Evolutionary conservation across 768 basidiomycete species (phyloP), one percentile per base, ranked within the genome.

Genomic region (Calvatia gigantea): DNA sequence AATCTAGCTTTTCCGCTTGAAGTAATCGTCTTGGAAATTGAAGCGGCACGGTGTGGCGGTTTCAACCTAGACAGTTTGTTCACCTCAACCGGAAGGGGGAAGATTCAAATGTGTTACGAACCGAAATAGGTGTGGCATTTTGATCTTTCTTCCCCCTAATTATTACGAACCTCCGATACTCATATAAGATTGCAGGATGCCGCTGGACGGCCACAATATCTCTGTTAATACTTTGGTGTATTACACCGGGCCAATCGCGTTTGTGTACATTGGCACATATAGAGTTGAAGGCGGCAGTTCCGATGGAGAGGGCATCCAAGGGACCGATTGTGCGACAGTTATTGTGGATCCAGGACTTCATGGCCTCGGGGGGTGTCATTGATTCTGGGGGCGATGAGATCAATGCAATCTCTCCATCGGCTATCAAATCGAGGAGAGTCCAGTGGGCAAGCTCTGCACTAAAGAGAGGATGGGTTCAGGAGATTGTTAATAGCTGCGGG

Each of bases 141-240:
- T 53, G 58, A 59, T 78, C 72, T 31, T 64, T 67, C 41, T 69
- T 63, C 45, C 72, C 70, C 61, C 65, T 75, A 33, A 91, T 69
- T 1, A 87, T 75, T 9, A 87, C 81, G 67, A 80, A 91, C 25
- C 89, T 80, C 25, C 89, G 79, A 62, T 85, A 84, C 28, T 73
- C 62, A 44, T 75, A 69, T 80, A 86, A 83, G 32, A 89, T 72
- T 21, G 62, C 67, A n/a, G 85, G 86, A 57, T 90, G 87, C 41
- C 69, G 67, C 60, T 87, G 85, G 74, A 89, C 79, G 37, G 61
- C 62, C 25, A 64, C 57, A 60, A 90, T 62, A 59, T 86, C 82
- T 15, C 69, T 65, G 2, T 69, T 64, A 38, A 89, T 72, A 32
- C 80, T 77, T 27, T 65, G 60, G 39, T 82, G 76, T 21, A 85